Evolutionary conservation across 805 yeast species (phyloP).

Genomic region (Lipomyces sp.): DNA sequence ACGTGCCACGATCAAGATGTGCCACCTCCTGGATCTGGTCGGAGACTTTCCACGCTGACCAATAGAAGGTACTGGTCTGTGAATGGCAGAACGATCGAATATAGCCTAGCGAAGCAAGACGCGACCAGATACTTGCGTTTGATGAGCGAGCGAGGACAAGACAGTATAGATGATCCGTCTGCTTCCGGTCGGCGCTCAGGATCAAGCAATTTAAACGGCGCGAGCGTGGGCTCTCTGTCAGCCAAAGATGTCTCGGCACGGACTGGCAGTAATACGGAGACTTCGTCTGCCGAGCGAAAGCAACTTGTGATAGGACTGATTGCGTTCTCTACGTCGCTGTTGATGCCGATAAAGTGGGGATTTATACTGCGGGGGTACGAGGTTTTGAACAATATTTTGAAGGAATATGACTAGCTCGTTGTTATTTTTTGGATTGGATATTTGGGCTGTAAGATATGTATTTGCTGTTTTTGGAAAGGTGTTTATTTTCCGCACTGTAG

Average conservation of each 20-base stretch:
- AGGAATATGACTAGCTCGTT: slow-evolving; percentile 13
- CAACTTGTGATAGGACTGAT: slow-evolving; percentile 28
- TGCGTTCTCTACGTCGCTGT: slow-evolving; percentile 25
- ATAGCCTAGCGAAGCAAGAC: slow-evolving; percentile 25
- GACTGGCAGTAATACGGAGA: too few species aligned
- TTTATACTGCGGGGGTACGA: slow-evolving; percentile 28
- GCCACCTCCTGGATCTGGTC: slow-evolving; percentile 4
- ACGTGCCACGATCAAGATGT: slow-evolving; percentile 10
- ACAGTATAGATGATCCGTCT: background rate
- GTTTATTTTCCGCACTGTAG: too few species aligned
- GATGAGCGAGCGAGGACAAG: slow-evolving; percentile 17
- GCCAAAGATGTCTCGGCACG: too few species aligned
- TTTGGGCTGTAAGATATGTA: too few species aligned
- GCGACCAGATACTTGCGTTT: slow-evolving; percentile 24
- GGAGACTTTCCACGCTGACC: background rate
- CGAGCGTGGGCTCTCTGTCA: background rate
- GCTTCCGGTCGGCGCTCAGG: too few species aligned
- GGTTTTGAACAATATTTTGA: slow-evolving; percentile 23
- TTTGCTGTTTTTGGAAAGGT: too few species aligned
- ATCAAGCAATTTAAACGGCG: background rate
- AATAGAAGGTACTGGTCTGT: slow-evolving; percentile 13
- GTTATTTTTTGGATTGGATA: too few species aligned
- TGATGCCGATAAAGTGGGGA: slow-evolving; percentile 29
- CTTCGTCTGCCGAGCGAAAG: slow-evolving; percentile 13
- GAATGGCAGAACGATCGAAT: slow-evolving; percentile 19